These are phyloP conservation scores for Leishmania braziliensis DNA, from an alignment of 208 protist genomes.

Conservation along the genomic window DNA sequence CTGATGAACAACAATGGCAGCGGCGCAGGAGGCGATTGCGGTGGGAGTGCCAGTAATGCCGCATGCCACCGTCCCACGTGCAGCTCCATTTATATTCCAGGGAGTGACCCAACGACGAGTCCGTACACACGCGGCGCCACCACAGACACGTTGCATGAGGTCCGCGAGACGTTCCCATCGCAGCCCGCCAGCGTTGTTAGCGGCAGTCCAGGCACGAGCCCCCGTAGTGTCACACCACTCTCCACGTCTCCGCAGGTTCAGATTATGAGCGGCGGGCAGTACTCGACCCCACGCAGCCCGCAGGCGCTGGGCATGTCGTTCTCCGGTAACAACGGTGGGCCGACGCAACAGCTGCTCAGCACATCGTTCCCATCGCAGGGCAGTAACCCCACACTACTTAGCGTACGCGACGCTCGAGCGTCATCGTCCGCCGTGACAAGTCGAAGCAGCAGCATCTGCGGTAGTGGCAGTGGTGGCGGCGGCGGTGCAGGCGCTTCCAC, in stretches of 20 bases:
- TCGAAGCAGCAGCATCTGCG: slow-evolving; percentile 16
- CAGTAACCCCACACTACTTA: neutral
- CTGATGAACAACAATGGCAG: slow-evolving; percentile 6
- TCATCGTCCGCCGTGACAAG: slow-evolving; percentile 13
- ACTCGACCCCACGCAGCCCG: slow-evolving; percentile 19
- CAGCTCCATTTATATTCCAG: neutral
- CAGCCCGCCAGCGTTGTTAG: neutral
- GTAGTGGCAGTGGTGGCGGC: neutral
- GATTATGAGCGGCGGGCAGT: slow-evolving; percentile 13
- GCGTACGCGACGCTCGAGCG: neutral
- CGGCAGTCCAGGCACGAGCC: slow-evolving; percentile 13
- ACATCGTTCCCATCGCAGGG: neutral
- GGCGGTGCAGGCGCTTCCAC: neutral
- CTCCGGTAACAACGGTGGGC: neutral
- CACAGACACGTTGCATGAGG: slow-evolving; percentile 5
- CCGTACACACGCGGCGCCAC: slow-evolving; percentile 10
- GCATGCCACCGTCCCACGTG: neutral
- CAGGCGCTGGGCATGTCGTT: neutral
- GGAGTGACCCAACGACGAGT: neutral
- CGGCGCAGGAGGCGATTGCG: neutral
- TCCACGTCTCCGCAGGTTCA: slow-evolving; percentile 5
- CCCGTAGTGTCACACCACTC: neutral
- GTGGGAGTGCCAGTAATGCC: neutral
- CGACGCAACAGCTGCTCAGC: slow-evolving; percentile 1
- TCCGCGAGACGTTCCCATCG: neutral